Percentiles rank a stretch among this genome's conserved stretches.
phyloP scores from a whole-genome alignment of 495 filamentous ascomycete species.

The Penicillium soppii region DNA sequence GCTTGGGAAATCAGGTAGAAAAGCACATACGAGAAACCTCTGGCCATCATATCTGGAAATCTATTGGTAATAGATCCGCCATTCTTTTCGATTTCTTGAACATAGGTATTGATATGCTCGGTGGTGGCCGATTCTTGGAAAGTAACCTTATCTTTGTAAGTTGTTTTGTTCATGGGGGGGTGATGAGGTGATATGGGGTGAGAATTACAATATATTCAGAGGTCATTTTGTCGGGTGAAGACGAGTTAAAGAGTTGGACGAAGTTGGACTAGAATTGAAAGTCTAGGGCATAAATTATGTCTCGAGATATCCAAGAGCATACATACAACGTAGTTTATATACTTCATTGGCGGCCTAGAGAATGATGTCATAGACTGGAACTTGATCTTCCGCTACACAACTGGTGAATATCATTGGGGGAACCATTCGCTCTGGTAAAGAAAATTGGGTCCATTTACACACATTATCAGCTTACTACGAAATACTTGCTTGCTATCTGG shows the following conservation, averaged over 20 bases:
- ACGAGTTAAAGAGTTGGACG: background rate
- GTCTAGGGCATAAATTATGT: no score
- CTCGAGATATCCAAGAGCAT: no score
- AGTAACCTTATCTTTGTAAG: background rate
- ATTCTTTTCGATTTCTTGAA: background rate
- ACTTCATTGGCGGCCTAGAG: background rate
- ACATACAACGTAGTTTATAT: no score
- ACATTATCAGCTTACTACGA: no score
- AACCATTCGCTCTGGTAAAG: background rate
- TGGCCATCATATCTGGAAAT: conserved; percentile 5
- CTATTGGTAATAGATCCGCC: background rate
- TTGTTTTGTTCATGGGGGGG: background rate
- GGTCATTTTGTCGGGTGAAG: background rate
- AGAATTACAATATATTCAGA: conserved; percentile 1
- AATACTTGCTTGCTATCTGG: no score
- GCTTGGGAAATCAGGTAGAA: background rate
- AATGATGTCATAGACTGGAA: background rate
- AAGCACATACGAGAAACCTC: conserved; percentile 1
- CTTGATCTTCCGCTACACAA: background rate
- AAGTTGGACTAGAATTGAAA: background rate
- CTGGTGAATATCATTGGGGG: background rate
- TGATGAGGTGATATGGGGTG: background rate
- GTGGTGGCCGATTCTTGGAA: conserved; percentile 5
- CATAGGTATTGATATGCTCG: conserved; percentile 1
- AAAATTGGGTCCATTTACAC: background rate